Conservation (phyloP, 164 flowering plant genomes). For the Buxus sempervirens region DNA sequence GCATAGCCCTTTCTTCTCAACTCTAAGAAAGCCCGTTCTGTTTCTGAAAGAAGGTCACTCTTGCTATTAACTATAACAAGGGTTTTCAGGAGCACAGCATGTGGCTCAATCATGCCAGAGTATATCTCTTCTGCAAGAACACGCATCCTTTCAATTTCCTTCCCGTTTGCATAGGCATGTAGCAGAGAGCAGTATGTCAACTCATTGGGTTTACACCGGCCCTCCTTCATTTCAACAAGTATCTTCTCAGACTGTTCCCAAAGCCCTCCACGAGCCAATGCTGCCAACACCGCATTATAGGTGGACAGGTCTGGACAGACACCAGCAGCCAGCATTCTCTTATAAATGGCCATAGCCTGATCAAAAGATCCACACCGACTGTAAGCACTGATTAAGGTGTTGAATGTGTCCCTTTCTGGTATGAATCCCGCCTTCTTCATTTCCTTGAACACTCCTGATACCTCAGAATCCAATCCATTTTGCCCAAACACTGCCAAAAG, state of each 20-base stretch:
- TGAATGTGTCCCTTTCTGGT: conserved; percentile 89
- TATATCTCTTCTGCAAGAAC: conserved; percentile 75
- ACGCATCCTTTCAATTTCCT: conserved; percentile 59
- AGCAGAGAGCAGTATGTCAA: conserved; percentile 70
- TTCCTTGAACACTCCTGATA: conserved; percentile 80
- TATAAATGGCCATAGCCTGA: conserved; percentile 76
- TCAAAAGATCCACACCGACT: conserved; percentile 74
- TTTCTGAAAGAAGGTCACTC: conserved; percentile 64
- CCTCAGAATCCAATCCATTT: conserved; percentile 87
- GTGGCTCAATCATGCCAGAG: conserved; percentile 54
- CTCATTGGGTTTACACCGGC: conserved; percentile 75
- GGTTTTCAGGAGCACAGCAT: conserved; percentile 63
- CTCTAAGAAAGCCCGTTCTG: conserved; percentile 75
- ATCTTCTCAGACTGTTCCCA: conserved; percentile 89
- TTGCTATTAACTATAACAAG: conserved; percentile 85
- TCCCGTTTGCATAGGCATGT: conserved; percentile 90
- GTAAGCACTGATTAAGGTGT: conserved; percentile 85
- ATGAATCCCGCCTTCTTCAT: conserved; percentile 93
- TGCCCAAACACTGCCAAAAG: conserved; percentile 87
- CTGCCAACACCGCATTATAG: conserved; percentile 88
- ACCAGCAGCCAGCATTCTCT: conserved; percentile 64
- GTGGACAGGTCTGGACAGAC: conserved; percentile 83
- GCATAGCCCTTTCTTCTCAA: conserved; percentile 53
- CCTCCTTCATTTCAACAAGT: conserved; percentile 72
- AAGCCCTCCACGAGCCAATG: conserved; percentile 82